A percentile compares a stretch with the other conserved stretches of the same genome.
Conservation (phyloP, 805 yeast species). For the Ogataea allantospora region DNA sequence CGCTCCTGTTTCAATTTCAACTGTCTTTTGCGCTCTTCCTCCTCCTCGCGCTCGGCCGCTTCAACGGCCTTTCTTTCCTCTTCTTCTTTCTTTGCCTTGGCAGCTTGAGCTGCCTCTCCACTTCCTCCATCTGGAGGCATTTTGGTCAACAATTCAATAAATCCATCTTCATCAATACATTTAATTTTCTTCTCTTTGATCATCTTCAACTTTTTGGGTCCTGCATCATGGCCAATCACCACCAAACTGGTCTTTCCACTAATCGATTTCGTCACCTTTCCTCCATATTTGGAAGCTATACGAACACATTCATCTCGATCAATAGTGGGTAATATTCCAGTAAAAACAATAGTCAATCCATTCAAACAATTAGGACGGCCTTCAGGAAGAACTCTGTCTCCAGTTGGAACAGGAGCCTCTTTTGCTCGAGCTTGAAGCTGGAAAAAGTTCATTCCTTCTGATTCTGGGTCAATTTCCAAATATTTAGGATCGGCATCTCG, state of each 20-base stretch:
- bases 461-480: constrained; percentile 39
- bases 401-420: constrained; percentile 33
- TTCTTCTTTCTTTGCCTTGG: constrained; percentile 62
- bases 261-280: constrained; percentile 81
- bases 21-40: constrained; percentile 31
- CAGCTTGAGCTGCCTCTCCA: constrained; percentile 74
- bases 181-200: constrained; percentile 72
- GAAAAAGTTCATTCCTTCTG: constrained; percentile 49
- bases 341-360: constrained; percentile 89
- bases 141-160: constrained; percentile 62
- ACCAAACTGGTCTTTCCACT: constrained; percentile 84
- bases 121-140: constrained; percentile 95
- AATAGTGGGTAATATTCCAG: constrained; percentile 81
- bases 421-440: constrained; percentile 53
- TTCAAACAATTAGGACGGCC: constrained; percentile 84
- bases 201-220: constrained; percentile 87
- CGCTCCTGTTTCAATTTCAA: constrained; percentile 27
- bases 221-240: constrained; percentile 93
- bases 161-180: constrained; percentile 86
- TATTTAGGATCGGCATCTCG: constrained; percentile 66
- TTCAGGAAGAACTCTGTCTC: constrained; percentile 59
- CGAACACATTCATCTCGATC: constrained; percentile 75
- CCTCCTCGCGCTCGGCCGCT: constrained; percentile 50
- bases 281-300: constrained; percentile 84
- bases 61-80: constrained; percentile 59